Conservation (phyloP, 2,329 filamentous ascomycete genomes). For the Fusarium nisikadoi region DNA sequence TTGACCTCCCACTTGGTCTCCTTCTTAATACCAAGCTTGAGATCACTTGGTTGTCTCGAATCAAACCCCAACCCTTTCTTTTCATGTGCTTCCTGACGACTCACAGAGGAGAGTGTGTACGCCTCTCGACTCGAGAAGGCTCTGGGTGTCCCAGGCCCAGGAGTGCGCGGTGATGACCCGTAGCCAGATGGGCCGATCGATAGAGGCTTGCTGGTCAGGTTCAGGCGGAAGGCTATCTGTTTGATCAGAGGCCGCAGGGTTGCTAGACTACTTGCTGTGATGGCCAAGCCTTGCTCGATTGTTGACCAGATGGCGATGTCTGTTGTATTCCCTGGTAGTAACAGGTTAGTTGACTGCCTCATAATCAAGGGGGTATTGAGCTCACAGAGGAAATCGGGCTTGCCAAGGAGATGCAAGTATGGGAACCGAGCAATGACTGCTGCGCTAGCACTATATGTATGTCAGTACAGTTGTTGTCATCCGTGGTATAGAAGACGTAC, state of each 20-base stretch:
- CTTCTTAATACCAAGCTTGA: conserved; percentile 9
- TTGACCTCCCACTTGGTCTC: conserved; percentile 29
- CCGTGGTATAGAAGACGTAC: conserved; percentile 31
- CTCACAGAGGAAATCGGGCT: conserved; percentile 55
- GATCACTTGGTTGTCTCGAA: not conserved
- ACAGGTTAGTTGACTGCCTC: not conserved
- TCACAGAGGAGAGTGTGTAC: conserved; percentile 27
- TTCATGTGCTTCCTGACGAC: not conserved
- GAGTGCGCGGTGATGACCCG: not conserved
- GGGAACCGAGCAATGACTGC: conserved; percentile 53
- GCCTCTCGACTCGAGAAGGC: conserved; percentile 10
- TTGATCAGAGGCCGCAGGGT: conserved; percentile 55
- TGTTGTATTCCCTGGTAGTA: conserved; percentile 46
- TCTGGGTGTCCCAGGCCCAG: conserved; percentile 33
- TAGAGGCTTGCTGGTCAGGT: conserved; percentile 29
- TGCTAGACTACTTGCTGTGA: conserved; percentile 56
- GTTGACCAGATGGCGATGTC: conserved; percentile 59
- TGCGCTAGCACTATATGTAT: conserved; percentile 49
- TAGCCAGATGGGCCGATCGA: conserved; percentile 25
- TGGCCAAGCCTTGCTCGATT: conserved; percentile 56
- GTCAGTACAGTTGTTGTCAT: not conserved
- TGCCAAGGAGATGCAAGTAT: conserved; percentile 47
- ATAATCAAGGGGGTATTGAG: fast-evolving
- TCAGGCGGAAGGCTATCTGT: conserved; percentile 17
- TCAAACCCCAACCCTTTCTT: not conserved